Evolutionary conservation across 2,329 filamentous ascomycete genomes (phyloP).

Genomic region (Aureobasidium leucospermi): DNA sequence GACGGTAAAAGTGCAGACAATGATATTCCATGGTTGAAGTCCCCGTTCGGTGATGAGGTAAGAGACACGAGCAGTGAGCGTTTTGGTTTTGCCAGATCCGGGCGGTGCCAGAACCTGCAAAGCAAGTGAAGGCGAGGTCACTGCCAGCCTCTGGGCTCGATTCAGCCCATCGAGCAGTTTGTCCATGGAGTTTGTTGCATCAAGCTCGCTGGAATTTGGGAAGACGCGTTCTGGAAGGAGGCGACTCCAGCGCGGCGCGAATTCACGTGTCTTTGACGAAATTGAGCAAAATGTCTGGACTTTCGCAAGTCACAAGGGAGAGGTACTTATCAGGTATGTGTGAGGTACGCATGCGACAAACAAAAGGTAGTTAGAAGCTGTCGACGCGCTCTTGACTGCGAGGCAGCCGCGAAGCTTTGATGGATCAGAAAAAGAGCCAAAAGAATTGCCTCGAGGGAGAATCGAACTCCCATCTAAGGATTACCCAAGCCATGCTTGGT

Average conservation of each 20-base stretch:
- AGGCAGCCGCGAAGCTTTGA: not conserved
- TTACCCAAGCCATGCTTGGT: constrained; percentile 11
- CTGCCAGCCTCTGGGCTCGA: constrained; percentile 55
- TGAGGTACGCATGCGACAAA: not conserved
- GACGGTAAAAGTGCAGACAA: constrained; percentile 95
- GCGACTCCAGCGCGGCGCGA: not conserved
- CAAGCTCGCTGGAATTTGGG: not conserved
- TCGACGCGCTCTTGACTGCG: no score
- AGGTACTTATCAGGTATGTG: no score
- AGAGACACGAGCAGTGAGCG: constrained; percentile 83
- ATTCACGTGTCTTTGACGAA: not conserved
- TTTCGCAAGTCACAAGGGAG: no score
- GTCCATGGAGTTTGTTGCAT: constrained; percentile 36
- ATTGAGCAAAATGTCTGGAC: not conserved
- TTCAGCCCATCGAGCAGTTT: constrained; percentile 56
- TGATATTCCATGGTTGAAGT: constrained; percentile 74
- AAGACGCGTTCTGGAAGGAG: constrained; percentile 9
- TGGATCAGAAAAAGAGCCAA: not conserved
- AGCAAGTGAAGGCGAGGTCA: constrained; percentile 53
- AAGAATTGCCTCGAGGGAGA: constrained; percentile 10
- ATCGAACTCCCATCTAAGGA: constrained; percentile 13
- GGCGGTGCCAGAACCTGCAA: constrained; percentile 57
- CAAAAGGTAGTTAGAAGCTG: not conserved
- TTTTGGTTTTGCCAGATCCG: constrained; percentile 86
- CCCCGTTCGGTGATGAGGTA: constrained; percentile 70